Evolutionary conservation across 768 basidiomycete genomes (phyloP).

Genomic region (Tylopilus vinaceipallidus): DNA sequence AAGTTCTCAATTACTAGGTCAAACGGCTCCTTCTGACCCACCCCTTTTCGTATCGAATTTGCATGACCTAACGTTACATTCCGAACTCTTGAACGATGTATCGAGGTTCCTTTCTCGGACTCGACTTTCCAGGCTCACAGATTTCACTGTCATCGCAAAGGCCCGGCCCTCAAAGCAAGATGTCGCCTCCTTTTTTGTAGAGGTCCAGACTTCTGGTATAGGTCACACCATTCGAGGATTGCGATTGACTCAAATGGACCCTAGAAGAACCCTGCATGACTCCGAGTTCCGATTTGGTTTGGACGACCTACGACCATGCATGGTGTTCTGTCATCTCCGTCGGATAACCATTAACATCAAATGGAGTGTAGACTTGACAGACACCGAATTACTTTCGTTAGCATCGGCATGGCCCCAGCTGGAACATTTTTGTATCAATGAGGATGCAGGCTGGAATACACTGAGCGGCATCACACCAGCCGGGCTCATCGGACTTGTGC

Average conservation of each 20-base stretch:
- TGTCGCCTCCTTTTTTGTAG: too few species aligned
- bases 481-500: constrained; percentile 2
- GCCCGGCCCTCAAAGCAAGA: too few species aligned
- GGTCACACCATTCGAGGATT: neutral
- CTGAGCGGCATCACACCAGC: constrained; percentile 4
- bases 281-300: neutral
- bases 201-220: too few species aligned
- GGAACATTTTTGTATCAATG: constrained; percentile 5
- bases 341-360: neutral
- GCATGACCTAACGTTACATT: neutral
- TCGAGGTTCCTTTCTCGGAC: too few species aligned
- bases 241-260: neutral
- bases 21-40: neutral
- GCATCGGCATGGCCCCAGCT: constrained; percentile 8
- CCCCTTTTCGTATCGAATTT: constrained; percentile 2
- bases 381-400: constrained; percentile 1
- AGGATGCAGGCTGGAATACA: constrained; percentile 4
- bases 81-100: too few species aligned
- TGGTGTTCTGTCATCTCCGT: constrained; percentile 3
- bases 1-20: too few species aligned
- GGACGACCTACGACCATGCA: constrained; percentile 1
- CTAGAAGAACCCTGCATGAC: neutral
- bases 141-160: too few species aligned
- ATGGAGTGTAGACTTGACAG: constrained; percentile 5
- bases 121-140: too few species aligned